Percentiles rank a stretch among this genome's conserved stretches.
These are phyloP conservation scores for Brassica nigra DNA, from an alignment of 345 rosid genomes.

Conservation along the genomic window DNA sequence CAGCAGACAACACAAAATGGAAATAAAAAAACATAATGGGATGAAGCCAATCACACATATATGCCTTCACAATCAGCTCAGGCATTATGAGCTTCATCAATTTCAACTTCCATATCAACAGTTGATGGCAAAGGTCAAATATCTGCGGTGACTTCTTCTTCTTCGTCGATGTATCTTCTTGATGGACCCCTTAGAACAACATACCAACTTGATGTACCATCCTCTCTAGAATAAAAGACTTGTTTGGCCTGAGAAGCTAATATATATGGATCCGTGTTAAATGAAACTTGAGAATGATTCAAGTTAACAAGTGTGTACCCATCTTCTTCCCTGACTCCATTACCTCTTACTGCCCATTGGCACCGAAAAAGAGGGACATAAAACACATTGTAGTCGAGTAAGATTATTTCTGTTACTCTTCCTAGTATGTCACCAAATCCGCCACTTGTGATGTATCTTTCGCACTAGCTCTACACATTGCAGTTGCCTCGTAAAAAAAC, in stretches of 20 bases:
- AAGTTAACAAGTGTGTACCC: background rate
- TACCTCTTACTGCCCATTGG: background rate
- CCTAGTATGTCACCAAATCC: background rate
- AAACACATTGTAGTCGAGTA: background rate
- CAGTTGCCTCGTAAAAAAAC: background rate
- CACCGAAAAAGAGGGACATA: background rate
- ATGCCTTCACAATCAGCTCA: background rate
- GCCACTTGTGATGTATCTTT: background rate
- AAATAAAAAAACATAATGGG: background rate
- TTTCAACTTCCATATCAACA: background rate
- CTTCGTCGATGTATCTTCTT: background rate
- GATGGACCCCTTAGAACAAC: background rate
- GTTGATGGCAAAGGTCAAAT: background rate
- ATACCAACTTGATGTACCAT: background rate
- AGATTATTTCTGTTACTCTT: background rate
- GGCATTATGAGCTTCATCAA: background rate
- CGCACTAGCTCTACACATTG: background rate
- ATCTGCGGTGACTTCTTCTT: background rate
- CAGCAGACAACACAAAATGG: background rate
- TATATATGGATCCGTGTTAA: background rate
- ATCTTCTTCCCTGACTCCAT: background rate
- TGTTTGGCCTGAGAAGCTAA: background rate
- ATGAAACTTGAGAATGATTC: background rate
- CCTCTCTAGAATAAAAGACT: background rate
- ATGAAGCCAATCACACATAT: background rate